Evolutionary conservation across 2,329 filamentous ascomycete species (phyloP), one percentile per base, ranked within the genome.

Genomic region (Scytalidium lignicola): DNA sequence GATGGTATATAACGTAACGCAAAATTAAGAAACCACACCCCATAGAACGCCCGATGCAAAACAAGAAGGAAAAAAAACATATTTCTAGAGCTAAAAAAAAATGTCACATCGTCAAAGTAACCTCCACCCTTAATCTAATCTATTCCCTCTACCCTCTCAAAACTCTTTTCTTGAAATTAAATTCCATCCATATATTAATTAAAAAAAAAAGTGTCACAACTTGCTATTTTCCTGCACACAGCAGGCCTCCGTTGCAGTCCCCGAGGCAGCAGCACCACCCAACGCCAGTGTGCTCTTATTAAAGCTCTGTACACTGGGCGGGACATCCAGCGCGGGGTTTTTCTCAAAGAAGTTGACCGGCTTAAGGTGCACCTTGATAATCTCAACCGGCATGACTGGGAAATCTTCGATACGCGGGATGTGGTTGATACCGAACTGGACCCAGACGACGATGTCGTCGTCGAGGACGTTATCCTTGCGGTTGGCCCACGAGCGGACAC

Each of bases 301-400:
- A 19, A 65, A 61, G 17, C 62, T 66, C 61, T 75, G 74, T 47
- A 60, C 67, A 48, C 69, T 71, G 2, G 70, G 69, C 2, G 75
- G 71, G 13, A 77, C 70, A 62, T 78, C 76, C 9, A 76, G 55
- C 1, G 73, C 72, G 1, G 76, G 76, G 53, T 79, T 79, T 50
- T 66, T 68, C 3, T 70, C 67, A 53, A 78, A 79, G 55, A 79
- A 79, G 51, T 78, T 77, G 3, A 70, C 72, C 0, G 76, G 75
- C 55, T 75, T 71, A 32, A 79, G 58, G 42, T 65, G 63, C 1
- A 79, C 72, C 56, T 69, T 70, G 15, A 76, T 61, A 13, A 68
- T 74, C 64, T 86, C 82, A 57, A 74, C 76, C 0, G 82, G 82
- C 83, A 86, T 86, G 39, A 86, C 78, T 1, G 82, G 82, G 65